These are phyloP conservation scores for Penicillium sp. DNA, from an alignment of 2,329 filamentous ascomycete genomes.

Conservation along the genomic window DNA sequence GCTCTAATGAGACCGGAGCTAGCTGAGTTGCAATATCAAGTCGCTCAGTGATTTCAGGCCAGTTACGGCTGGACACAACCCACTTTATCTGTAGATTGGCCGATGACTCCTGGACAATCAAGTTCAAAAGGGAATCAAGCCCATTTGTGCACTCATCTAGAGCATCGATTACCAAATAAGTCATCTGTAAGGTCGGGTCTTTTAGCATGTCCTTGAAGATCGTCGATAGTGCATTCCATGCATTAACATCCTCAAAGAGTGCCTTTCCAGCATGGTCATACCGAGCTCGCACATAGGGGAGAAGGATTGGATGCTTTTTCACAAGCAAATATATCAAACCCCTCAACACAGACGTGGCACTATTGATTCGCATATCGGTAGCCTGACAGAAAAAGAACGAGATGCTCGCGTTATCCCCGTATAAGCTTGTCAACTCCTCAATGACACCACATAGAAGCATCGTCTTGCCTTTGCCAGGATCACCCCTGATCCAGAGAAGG, in stretches of 20 bases:
- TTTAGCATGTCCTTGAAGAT: slow-evolving; percentile 5
- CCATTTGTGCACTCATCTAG: slow-evolving; percentile 4
- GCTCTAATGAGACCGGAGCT: slow-evolving; percentile 3
- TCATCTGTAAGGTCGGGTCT: not conserved
- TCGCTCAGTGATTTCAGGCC: not conserved
- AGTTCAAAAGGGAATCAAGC: not conserved
- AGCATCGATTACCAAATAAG: slow-evolving; percentile 11
- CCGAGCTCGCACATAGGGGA: slow-evolving; percentile 3
- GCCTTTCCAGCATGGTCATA: slow-evolving; percentile 3
- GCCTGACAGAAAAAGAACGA: slow-evolving; percentile 39
- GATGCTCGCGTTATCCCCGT: not conserved
- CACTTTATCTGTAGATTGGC: slow-evolving; percentile 4
- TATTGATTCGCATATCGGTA: slow-evolving; percentile 27
- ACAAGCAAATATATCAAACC: slow-evolving; percentile 27
- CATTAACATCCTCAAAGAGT: slow-evolving; percentile 10
- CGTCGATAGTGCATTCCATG: not conserved
- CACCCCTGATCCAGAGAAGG: slow-evolving; percentile 27
- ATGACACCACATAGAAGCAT: slow-evolving; percentile 27
- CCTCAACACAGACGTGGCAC: slow-evolving; percentile 32
- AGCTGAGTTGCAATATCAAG: not conserved
- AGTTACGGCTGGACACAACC: slow-evolving; percentile 8
- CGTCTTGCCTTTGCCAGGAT: slow-evolving; percentile 29
- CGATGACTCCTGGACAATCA: slow-evolving; percentile 5
- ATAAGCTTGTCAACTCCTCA: slow-evolving; percentile 14
- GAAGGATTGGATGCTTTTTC: slow-evolving; percentile 3